Evolutionary conservation across 495 filamentous ascomycete species (phyloP).

Genomic region (Lasiosphaeria ovina): DNA sequence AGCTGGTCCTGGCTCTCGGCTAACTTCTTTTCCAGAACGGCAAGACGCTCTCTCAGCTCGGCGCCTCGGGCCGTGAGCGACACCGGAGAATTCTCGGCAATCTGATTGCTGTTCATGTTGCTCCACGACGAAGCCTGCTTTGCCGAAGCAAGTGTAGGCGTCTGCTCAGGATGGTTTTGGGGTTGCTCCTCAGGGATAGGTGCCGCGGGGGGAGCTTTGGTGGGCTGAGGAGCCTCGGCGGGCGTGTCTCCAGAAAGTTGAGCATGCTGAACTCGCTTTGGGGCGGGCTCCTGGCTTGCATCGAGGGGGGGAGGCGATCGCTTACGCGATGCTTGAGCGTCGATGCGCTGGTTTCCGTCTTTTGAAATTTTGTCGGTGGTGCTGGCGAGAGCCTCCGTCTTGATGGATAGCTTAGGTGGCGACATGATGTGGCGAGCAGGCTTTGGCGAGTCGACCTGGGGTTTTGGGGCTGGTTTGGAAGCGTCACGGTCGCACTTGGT

Average conservation of each 20-base stretch:
- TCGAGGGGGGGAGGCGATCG: conserved; percentile 15
- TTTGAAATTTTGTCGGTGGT: not conserved
- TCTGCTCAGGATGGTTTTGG: not conserved
- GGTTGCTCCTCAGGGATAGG: not conserved
- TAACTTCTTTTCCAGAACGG: conserved; percentile 16
- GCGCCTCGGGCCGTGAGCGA: not conserved
- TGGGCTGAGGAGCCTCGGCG: no score
- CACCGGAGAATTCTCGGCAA: not conserved
- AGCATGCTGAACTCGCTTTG: not conserved
- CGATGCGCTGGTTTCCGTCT: not conserved
- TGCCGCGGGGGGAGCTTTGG: not conserved
- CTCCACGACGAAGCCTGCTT: not conserved
- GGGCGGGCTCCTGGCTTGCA: not conserved
- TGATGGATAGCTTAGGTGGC: not conserved
- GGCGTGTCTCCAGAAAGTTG: not conserved
- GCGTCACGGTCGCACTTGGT: not conserved
- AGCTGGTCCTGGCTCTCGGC: conserved; percentile 13
- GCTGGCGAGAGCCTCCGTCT: conserved; percentile 4
- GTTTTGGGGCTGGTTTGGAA: not conserved
- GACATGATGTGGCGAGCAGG: no score
- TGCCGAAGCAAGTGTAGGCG: not conserved
- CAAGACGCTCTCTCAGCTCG: conserved; percentile 3
- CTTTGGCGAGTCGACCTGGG: conserved; percentile 2
- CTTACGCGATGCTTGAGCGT: conserved; percentile 3
- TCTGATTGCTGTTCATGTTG: not conserved